Evolutionary conservation across 2,329 filamentous ascomycete species (phyloP).

Genomic region (Emydomyces testavorans): DNA sequence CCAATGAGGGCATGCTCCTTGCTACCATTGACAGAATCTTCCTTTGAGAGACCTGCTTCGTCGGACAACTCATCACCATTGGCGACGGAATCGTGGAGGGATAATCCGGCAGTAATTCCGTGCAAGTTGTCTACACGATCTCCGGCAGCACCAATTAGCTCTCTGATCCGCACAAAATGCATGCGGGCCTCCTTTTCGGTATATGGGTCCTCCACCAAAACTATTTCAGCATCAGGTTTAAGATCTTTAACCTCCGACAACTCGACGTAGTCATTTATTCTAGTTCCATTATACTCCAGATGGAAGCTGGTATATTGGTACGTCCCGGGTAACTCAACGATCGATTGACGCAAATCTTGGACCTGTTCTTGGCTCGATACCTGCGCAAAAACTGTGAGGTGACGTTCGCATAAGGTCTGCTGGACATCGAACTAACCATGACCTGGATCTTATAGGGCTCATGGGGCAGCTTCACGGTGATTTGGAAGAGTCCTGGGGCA

Average conservation of each 20-base stretch:
- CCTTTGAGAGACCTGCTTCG: conserved; percentile 23
- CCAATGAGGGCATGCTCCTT: conserved; percentile 50
- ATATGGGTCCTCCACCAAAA: conserved; percentile 84
- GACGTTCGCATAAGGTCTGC: conserved; percentile 12
- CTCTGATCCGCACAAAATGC: conserved; percentile 80
- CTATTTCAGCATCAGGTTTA: conserved; percentile 62
- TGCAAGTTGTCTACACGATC: conserved; percentile 78
- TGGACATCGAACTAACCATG: conserved; percentile 51
- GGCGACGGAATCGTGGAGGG: conserved; percentile 69
- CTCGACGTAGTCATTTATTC: conserved; percentile 90
- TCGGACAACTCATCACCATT: conserved; percentile 35
- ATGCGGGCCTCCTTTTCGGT: conserved; percentile 96
- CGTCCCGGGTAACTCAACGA: conserved; percentile 83
- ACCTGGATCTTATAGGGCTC: conserved; percentile 68
- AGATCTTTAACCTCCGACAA: conserved; percentile 80
- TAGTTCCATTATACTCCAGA: conserved; percentile 75
- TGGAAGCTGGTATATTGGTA: conserved; percentile 99
- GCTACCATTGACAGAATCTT: conserved; percentile 29
- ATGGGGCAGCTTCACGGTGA: conserved; percentile 74
- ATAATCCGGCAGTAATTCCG: conserved; percentile 72
- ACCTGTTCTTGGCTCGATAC: conserved; percentile 90
- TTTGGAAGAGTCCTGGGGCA: conserved; percentile 47
- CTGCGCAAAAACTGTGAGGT: conserved; percentile 37
- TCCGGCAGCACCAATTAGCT: conserved; percentile 84
- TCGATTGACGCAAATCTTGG: conserved; percentile 90